These are phyloP conservation scores for Draba incana DNA, from an alignment of 345 rosid species.

Conservation along the genomic window DNA sequence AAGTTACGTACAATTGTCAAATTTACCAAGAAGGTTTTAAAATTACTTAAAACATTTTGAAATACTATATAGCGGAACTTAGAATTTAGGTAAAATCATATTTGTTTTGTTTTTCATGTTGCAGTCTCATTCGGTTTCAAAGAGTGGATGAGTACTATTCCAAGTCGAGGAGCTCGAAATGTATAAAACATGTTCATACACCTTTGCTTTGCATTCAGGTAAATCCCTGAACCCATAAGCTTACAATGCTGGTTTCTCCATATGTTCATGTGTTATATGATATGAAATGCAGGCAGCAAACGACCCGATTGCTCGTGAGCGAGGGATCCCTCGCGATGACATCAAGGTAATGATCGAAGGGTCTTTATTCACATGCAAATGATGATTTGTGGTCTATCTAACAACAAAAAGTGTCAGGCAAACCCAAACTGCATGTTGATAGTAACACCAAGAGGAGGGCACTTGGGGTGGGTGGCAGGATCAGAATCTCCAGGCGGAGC, in stretches of 20 bases:
- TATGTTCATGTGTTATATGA: not conserved
- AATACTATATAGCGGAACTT: too few relatives aligned
- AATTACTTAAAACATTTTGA: too few relatives aligned
- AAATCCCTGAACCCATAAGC: not conserved
- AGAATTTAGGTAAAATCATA: not conserved
- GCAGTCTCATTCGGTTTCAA: conserved; percentile 96
- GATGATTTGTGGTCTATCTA: conserved; percentile 17
- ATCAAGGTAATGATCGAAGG: conserved; percentile 56
- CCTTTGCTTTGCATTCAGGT: conserved; percentile 98
- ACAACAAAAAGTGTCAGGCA: conserved; percentile 47
- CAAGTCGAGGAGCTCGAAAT: conserved; percentile 77
- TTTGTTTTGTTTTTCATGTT: not conserved
- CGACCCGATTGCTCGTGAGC: conserved; percentile 88
- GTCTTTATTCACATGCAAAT: not conserved
- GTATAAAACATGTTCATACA: conserved; percentile 56
- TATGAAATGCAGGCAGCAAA: conserved; percentile 69
- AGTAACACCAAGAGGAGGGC: conserved; percentile 91
- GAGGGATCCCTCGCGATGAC: conserved; percentile 86
- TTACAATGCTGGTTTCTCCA: not conserved
- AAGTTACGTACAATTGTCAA: too few relatives aligned
- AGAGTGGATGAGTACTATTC: conserved; percentile 86
- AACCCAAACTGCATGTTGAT: conserved; percentile 80
- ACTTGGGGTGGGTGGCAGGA: conserved; percentile 93
- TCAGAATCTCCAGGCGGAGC: conserved; percentile 72
- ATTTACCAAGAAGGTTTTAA: too few relatives aligned